Evolutionary conservation across 2,329 filamentous ascomycete genomes (phyloP).

Genomic region (Colletotrichum viniferum): DNA sequence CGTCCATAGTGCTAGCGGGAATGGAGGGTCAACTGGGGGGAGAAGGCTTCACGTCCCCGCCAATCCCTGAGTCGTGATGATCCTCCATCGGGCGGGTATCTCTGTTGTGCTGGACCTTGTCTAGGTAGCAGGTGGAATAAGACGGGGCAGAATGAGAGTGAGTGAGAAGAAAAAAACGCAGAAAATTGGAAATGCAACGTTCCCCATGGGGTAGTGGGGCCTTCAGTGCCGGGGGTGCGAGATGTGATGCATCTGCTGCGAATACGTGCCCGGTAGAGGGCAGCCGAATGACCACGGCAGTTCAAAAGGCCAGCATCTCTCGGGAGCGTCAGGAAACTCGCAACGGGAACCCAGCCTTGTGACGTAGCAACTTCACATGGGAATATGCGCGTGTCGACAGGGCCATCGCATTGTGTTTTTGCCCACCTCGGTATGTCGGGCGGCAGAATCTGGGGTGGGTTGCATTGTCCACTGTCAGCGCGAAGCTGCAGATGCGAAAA

Average conservation of each 20-base stretch:
- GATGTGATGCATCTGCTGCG: background rate
- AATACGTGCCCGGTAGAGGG: background rate
- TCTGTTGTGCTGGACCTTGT: background rate
- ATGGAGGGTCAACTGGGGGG: background rate
- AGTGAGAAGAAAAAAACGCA: background rate
- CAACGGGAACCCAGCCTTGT: background rate
- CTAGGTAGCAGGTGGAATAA: background rate
- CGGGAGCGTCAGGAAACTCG: background rate
- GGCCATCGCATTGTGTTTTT: background rate
- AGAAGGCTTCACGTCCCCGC: background rate
- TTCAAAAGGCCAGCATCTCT: background rate
- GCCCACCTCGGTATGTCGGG: slow-evolving; percentile 10
- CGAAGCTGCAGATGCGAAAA: background rate
- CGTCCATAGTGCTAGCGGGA: background rate
- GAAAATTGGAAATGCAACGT: slow-evolving; percentile 5
- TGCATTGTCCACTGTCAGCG: background rate
- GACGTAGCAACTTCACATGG: slow-evolving; percentile 15
- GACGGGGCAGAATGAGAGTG: background rate
- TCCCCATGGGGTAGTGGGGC: slow-evolving; percentile 20
- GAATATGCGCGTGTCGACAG: slow-evolving; percentile 1
- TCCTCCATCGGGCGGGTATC: background rate
- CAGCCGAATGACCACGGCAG: slow-evolving; percentile 8
- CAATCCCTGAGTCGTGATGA: slow-evolving; percentile 6
- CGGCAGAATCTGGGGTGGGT: background rate
- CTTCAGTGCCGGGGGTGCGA: background rate